phyloP scores from a whole-genome alignment of 441 rosid species.

The Brassica balearica region DNA sequence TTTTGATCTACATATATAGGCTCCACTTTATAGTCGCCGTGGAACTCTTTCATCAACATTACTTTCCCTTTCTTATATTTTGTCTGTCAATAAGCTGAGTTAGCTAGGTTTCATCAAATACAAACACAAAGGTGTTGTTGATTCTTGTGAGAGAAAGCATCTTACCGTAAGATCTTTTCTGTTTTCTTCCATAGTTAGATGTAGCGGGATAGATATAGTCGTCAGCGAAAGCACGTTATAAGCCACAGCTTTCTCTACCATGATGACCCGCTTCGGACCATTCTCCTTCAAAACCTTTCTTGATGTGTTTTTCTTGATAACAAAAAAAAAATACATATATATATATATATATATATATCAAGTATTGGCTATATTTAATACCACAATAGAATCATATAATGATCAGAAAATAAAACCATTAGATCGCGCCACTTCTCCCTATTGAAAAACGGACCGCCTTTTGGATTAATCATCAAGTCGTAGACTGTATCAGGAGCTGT shows the following conservation, averaged over 20 bases:
- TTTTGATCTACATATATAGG: slow-evolving; percentile 67
- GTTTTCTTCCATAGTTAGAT: slow-evolving; percentile 72
- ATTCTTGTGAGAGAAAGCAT: slow-evolving; percentile 6
- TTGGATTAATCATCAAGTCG: slow-evolving; percentile 66
- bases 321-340: background rate
- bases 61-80: too few species aligned
- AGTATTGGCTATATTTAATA: slow-evolving; percentile 28
- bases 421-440: background rate
- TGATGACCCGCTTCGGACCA: slow-evolving; percentile 71
- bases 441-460: background rate
- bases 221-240: slow-evolving; percentile 97
- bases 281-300: slow-evolving; percentile 71
- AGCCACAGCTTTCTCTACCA: slow-evolving; percentile 78
- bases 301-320: slow-evolving; percentile 55
- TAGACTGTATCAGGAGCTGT: slow-evolving; percentile 73
- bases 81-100: too few species aligned
- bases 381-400: background rate
- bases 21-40: slow-evolving; percentile 61
- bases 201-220: slow-evolving; percentile 72
- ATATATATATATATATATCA: background rate
- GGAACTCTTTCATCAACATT: too few species aligned
- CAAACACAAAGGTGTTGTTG: background rate
- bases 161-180: slow-evolving; percentile 52
- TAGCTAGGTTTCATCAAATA: too few species aligned
- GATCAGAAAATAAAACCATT: background rate